Conservation (phyloP, 2,329 filamentous ascomycete genomes). For the Aspergillus ustus region DNA sequence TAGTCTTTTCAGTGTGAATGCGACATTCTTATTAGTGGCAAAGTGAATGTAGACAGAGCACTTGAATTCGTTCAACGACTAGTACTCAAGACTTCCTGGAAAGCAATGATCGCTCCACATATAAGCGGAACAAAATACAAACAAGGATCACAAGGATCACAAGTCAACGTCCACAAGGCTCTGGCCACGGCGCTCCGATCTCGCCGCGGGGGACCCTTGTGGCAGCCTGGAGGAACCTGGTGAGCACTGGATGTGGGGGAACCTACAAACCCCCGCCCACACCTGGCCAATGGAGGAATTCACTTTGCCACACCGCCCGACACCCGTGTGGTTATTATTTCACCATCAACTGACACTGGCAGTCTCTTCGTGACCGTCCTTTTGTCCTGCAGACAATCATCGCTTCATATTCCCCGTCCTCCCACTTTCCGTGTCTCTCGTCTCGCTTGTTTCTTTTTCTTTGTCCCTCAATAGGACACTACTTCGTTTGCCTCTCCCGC, state of each 20-base stretch:
- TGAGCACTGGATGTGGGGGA: constrained; percentile 7
- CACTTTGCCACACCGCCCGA: constrained; percentile 16
- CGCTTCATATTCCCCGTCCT: constrained; percentile 12
- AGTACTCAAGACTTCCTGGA: not conserved
- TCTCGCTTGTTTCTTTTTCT: not conserved
- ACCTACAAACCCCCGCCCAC: constrained; percentile 6
- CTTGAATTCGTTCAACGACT: not conserved
- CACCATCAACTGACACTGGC: constrained; percentile 22
- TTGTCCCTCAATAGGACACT: not conserved
- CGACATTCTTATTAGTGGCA: not conserved
- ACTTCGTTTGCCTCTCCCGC: not conserved
- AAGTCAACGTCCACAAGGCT: too few species aligned
- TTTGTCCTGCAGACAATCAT: constrained; percentile 1
- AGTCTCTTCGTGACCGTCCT: constrained; percentile 21
- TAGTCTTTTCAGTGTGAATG: not conserved
- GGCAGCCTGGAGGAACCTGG: not conserved
- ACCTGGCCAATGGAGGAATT: constrained; percentile 4
- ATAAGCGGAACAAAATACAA: not conserved
- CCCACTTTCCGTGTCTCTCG: constrained; percentile 2
- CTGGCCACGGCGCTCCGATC: not conserved
- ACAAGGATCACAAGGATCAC: not conserved
- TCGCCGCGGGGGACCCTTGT: not conserved
- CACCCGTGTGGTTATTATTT: constrained; percentile 13
- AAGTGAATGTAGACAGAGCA: not conserved
- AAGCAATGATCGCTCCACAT: not conserved